Base-by-base conservation (phyloP, 2,329 filamentous ascomycete species). In the Cytospora mali region DNA sequence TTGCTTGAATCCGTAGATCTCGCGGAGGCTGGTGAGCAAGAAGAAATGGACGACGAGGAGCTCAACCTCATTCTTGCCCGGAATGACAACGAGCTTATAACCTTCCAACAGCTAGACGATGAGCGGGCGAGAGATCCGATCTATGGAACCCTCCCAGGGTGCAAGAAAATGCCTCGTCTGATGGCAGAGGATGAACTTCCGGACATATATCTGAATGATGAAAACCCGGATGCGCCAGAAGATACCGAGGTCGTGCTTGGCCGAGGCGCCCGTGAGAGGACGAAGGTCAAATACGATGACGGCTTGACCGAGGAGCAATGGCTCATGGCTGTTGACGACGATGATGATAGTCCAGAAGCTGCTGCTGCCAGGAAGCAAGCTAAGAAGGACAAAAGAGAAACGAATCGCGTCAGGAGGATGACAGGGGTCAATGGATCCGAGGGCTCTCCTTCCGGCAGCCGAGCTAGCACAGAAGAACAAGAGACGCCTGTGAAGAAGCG, bases 1-100 rank as follows among this genome's bases (percentile, higher is more conserved):
- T 87, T 99, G 72, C 82, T 99, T 65, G 95, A 99, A 75, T 90
- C 89, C 64, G 87, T 93, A 9, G 89, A 91, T 62, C 81, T 88
- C 78, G 83, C 86, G 0, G 87, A 89, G 69, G 75, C 78, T 27
- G 81, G 84, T 57, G 93, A 97, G 67, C 91, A 96, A 71, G 93
- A 97, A 64, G 95, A 99, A 75, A 97, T 98, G 91, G 95, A 99
- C 69, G 95, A 99, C 68, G 95, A 99, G 64, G 95, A 99, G 73
- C 80, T 99, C 68, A 99, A 99, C 73, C 82, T 95, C 80, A 91
- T 99, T 65, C 90, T 98, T 78, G 93, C 95, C 65, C 91, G 95
- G 68, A 92, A 83, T 51, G 94, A 97, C 10, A 81, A 89, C 0
- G 95, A 99, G 74, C 76, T 98, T 23, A 65, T 66, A 6, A 72